These are phyloP conservation scores for Tremella yokohamensis DNA, from an alignment of 768 basidiomycete species.

Conservation along the genomic window DNA sequence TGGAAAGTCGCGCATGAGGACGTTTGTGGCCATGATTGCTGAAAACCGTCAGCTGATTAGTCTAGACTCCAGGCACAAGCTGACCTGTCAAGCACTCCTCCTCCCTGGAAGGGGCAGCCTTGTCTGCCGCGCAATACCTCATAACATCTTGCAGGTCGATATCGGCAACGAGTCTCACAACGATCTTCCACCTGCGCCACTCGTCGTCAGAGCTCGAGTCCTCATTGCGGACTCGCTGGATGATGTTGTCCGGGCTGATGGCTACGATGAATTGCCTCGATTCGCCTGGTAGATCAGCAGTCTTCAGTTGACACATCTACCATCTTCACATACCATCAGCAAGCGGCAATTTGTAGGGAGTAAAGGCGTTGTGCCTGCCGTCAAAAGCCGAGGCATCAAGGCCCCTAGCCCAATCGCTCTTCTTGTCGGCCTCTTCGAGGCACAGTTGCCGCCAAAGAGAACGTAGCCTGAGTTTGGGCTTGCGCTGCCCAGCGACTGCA, in stretches of 20 bases:
- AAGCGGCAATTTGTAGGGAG: slow-evolving; percentile 35
- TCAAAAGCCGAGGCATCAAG: slow-evolving; percentile 32
- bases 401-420: slow-evolving; percentile 18
- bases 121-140: slow-evolving; percentile 35
- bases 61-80: neutral
- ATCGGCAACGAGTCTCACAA: slow-evolving; percentile 41
- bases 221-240: slow-evolving; percentile 16
- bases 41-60: neutral
- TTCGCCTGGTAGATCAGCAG: slow-evolving; percentile 10
- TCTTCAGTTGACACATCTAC: neutral
- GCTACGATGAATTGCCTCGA: slow-evolving; percentile 28
- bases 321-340: slow-evolving; percentile 15
- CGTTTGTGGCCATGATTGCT: slow-evolving; percentile 49
- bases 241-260: slow-evolving; percentile 31
- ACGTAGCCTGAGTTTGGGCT: slow-evolving; percentile 37
- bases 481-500: slow-evolving; percentile 35
- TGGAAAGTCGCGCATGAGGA: slow-evolving; percentile 47
- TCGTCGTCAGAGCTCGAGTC: slow-evolving; percentile 39
- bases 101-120: slow-evolving; percentile 23
- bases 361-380: slow-evolving; percentile 47
- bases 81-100: slow-evolving; percentile 41
- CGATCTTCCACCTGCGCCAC: slow-evolving; percentile 38
- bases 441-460: slow-evolving; percentile 41
- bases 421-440: slow-evolving; percentile 25
- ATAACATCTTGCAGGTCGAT: slow-evolving; percentile 43